Conservation (phyloP, 2,329 filamentous ascomycete genomes). For the Ophiostoma pallidulum region DNA sequence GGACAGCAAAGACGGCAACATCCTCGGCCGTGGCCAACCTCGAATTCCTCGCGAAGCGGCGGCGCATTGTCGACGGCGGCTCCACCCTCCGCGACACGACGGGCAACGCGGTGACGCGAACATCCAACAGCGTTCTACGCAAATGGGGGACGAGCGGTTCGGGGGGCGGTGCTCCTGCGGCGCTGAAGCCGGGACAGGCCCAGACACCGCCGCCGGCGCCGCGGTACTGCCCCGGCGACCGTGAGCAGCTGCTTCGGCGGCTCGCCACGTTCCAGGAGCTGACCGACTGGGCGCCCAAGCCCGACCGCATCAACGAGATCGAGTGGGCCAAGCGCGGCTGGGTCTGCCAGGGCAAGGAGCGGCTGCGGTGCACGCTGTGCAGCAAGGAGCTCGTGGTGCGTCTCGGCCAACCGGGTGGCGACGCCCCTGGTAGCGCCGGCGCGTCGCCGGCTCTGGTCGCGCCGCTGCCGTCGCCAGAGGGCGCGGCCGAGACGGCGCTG, state of each 20-base stretch:
- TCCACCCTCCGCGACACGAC: conserved; percentile 21
- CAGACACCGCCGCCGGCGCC: conserved; percentile 32
- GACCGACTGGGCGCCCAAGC: conserved; percentile 89
- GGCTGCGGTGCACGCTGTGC: conserved; percentile 78
- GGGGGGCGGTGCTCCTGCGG: background rate
- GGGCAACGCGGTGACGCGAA: conserved; percentile 20
- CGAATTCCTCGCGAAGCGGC: conserved; percentile 42
- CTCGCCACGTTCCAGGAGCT: conserved; percentile 85
- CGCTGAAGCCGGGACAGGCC: background rate
- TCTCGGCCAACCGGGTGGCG: conserved; percentile 50
- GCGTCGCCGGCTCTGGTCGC: conserved; percentile 44
- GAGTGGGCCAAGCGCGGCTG: conserved; percentile 93
- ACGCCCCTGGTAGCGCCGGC: conserved; percentile 25
- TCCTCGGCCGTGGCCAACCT: conserved; percentile 21
- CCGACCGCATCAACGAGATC: conserved; percentile 74
- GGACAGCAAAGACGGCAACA: background rate
- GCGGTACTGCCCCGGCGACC: conserved; percentile 79
- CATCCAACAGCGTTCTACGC: conserved; percentile 33
- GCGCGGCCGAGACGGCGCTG: conserved; percentile 54
- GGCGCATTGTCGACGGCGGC: conserved; percentile 33
- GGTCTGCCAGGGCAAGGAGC: conserved; percentile 74
- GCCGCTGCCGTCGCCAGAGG: conserved; percentile 24
- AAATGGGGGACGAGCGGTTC: conserved; percentile 30
- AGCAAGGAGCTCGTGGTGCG: conserved; percentile 76
- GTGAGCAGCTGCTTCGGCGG: conserved; percentile 68